Conservation (phyloP, 441 rosid genomes). For the Sinapis alba region DNA sequence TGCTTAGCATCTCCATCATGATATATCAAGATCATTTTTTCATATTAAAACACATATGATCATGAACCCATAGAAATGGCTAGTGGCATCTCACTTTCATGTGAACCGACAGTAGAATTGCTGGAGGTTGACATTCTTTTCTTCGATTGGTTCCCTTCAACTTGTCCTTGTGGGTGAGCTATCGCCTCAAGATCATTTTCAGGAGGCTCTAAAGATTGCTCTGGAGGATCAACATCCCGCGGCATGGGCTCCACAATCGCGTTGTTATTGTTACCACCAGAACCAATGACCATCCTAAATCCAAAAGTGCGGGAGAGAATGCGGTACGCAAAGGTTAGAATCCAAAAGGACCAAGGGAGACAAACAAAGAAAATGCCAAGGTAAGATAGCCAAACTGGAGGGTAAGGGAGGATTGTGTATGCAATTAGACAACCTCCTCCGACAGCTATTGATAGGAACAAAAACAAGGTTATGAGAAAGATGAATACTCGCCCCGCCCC, state of each 20-base stretch:
- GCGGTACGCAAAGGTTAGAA: constrained; percentile 58
- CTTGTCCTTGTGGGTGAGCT: constrained; percentile 29
- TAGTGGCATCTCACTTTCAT: constrained; percentile 47
- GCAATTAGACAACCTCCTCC: constrained; percentile 57
- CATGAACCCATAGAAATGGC: constrained; percentile 44
- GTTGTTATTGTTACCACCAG: constrained; percentile 34
- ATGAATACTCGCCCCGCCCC: constrained; percentile 47
- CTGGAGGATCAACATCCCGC: constrained; percentile 25
- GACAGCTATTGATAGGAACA: constrained; percentile 41
- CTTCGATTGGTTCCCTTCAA: constrained; percentile 37
- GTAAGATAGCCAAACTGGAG: constrained; percentile 51
- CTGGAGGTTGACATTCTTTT: constrained; percentile 41
- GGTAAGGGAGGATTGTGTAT: constrained; percentile 52
- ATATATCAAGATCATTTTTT: constrained; percentile 13
- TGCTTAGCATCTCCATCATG: constrained; percentile 16
- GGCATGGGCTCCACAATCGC: constrained; percentile 4
- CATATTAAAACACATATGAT: constrained; percentile 4
- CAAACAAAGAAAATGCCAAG: constrained; percentile 67
- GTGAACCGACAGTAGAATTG: constrained; percentile 34
- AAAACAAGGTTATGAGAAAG: constrained; percentile 50
- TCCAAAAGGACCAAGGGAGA: constrained; percentile 88
- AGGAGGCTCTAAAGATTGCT: constrained; percentile 22
- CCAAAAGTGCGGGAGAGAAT: constrained; percentile 61
- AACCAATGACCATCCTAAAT: constrained; percentile 60
- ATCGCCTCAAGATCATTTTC: constrained; percentile 22